These are phyloP conservation scores for Orobanche coerulescens DNA, from an alignment of 257 asterid genomes.

Conservation along the genomic window DNA sequence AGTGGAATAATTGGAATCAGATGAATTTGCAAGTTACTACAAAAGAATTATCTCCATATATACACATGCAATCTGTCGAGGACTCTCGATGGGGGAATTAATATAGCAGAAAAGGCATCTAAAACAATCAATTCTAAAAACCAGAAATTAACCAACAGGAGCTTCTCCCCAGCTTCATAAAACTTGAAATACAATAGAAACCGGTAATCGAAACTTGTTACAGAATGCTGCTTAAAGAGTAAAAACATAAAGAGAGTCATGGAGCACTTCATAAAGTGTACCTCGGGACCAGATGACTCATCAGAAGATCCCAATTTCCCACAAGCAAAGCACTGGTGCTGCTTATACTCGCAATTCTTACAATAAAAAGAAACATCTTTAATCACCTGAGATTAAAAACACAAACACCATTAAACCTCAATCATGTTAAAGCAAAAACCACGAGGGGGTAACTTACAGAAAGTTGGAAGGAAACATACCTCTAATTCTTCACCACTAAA, in stretches of 20 bases:
- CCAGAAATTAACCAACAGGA: not conserved
- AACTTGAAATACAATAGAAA: not conserved
- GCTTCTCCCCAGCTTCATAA: not conserved
- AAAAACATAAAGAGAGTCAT: not conserved
- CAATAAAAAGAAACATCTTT: slow-evolving; percentile 43
- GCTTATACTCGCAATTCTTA: slow-evolving; percentile 63
- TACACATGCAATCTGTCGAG: not conserved
- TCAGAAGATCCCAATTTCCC: slow-evolving; percentile 86
- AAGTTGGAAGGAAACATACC: slow-evolving; percentile 29
- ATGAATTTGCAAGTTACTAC: not conserved
- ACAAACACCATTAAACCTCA: slow-evolving; percentile 17
- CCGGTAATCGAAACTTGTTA: not conserved
- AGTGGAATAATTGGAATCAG: not conserved
- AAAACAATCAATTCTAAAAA: not conserved
- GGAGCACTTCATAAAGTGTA: slow-evolving; percentile 19
- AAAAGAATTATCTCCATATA: not conserved
- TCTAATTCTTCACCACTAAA: slow-evolving; percentile 40
- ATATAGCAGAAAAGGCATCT: not conserved
- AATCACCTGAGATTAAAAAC: slow-evolving; percentile 34
- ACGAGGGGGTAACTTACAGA: slow-evolving; percentile 4
- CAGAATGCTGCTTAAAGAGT: not conserved
- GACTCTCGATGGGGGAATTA: not conserved
- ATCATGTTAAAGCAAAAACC: slow-evolving; percentile 9
- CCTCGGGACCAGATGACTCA: slow-evolving; percentile 73
- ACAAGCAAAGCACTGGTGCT: slow-evolving; percentile 80